Evolutionary conservation across 768 basidiomycete species (phyloP).

Genomic region (Rhodocollybia butyracea): DNA sequence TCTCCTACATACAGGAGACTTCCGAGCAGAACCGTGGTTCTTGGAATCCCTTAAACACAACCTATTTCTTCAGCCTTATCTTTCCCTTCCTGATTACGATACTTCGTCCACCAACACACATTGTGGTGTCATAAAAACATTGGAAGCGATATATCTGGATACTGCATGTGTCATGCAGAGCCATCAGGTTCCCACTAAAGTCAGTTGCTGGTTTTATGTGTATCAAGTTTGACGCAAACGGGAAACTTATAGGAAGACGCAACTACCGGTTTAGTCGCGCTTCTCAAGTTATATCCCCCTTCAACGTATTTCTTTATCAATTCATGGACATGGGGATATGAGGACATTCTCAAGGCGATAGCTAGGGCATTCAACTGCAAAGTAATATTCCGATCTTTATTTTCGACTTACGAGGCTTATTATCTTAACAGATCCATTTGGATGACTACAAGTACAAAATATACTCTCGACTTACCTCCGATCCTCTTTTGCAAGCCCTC

Average conservation of each 20-base stretch:
- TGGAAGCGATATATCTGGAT: slow-evolving; percentile 83
- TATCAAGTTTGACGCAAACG: not conserved
- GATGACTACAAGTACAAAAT: slow-evolving; percentile 84
- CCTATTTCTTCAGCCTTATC: slow-evolving; percentile 69
- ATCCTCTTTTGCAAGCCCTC: slow-evolving; percentile 59
- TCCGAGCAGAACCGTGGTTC: slow-evolving; percentile 85
- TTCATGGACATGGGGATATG: slow-evolving; percentile 96
- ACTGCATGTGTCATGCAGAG: slow-evolving; percentile 64
- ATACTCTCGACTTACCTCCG: slow-evolving; percentile 48
- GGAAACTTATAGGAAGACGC: slow-evolving; percentile 59
- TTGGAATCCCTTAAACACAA: slow-evolving; percentile 65
- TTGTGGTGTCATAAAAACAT: slow-evolving; percentile 31
- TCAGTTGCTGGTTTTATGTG: not conserved
- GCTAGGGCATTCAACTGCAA: slow-evolving; percentile 60
- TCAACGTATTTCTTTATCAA: slow-evolving; percentile 84
- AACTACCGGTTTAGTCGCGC: slow-evolving; percentile 57
- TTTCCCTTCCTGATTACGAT: slow-evolving; percentile 33
- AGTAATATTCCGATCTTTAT: too few species aligned
- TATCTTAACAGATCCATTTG: slow-evolving; percentile 76
- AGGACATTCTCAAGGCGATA: slow-evolving; percentile 81
- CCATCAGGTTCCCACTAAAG: slow-evolving; percentile 55
- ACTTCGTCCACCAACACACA: not conserved
- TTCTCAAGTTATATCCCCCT: slow-evolving; percentile 66
- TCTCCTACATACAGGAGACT: slow-evolving; percentile 90
- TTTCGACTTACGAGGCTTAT: too few species aligned